These are phyloP conservation scores for Phytophthora podocarpi DNA, from an alignment of 352 stramenopile species.

Conservation along the genomic window DNA sequence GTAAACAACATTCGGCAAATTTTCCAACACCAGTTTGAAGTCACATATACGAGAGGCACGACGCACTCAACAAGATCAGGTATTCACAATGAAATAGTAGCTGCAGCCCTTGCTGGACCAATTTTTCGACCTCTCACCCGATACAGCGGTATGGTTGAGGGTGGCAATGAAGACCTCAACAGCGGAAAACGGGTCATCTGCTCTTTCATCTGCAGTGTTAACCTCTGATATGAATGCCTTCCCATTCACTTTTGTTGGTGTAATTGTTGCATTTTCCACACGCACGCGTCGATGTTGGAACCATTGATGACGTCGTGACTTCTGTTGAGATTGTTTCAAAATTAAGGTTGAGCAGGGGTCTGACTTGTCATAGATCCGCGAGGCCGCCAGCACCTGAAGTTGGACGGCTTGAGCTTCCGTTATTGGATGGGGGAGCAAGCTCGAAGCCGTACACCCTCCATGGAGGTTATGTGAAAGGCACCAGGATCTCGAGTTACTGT, in stretches of 20 bases:
- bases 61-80: conserved; percentile 38
- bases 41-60: conserved; percentile 32
- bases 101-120: conserved; percentile 22
- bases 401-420: neutral
- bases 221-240: neutral
- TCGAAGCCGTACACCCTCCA: neutral
- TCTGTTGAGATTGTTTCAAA: no score
- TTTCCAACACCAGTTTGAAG: conserved; percentile 34
- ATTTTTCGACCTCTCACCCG: neutral
- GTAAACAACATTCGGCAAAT: conserved; percentile 40
- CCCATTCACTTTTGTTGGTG: no score
- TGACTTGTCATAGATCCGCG: neutral
- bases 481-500: conserved; percentile 5
- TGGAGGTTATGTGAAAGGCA: neutral
- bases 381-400: neutral
- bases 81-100: conserved; percentile 41
- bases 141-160: neutral
- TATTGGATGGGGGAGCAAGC: neutral
- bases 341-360: neutral
- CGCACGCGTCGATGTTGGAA: no score
- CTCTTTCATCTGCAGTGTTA: no score
- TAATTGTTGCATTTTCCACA: no score
- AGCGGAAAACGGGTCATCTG: neutral
- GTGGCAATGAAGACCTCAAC: neutral
- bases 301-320: no score